Evolutionary conservation across 1,139 yeast genomes (phyloP).

Genomic region (Wickerhamomyces sp.): DNA sequence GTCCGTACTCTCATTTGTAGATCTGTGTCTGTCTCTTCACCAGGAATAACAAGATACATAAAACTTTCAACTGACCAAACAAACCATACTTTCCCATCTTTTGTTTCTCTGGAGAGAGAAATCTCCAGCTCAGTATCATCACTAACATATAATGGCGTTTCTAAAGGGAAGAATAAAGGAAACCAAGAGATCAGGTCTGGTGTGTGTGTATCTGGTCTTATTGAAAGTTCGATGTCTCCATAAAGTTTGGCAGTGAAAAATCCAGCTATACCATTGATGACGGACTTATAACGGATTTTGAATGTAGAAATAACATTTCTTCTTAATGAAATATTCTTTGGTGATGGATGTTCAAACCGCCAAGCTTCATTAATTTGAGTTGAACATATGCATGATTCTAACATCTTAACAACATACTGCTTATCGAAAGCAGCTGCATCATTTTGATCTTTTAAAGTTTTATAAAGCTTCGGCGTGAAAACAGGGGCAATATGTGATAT

Average conservation of each 20-base stretch:
- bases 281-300: conserved; percentile 40
- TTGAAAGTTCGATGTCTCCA: conserved; percentile 52
- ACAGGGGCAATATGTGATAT: conserved; percentile 63
- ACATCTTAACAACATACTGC: conserved; percentile 60
- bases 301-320: conserved; percentile 29
- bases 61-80: conserved; percentile 64
- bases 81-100: conserved; percentile 55
- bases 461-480: conserved; percentile 46
- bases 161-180: conserved; percentile 71
- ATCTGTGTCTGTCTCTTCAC: conserved; percentile 23
- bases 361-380: conserved; percentile 43
- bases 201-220: conserved; percentile 49
- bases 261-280: conserved; percentile 72
- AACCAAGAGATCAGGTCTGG: conserved; percentile 62
- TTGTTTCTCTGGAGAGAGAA: conserved; percentile 36
- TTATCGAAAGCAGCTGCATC: conserved; percentile 32
- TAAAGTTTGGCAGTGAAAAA: conserved; percentile 66
- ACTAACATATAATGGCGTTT: conserved; percentile 42
- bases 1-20: conserved; percentile 40
- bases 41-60: conserved; percentile 35
- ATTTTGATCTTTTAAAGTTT: conserved; percentile 25
- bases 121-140: conserved; percentile 52
- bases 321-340: conserved; percentile 16
- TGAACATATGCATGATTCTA: conserved; percentile 44
- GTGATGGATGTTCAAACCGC: conserved; percentile 48